These are phyloP conservation scores for Brassica carinata DNA, from an alignment of 345 rosid genomes.

Conservation along the genomic window DNA sequence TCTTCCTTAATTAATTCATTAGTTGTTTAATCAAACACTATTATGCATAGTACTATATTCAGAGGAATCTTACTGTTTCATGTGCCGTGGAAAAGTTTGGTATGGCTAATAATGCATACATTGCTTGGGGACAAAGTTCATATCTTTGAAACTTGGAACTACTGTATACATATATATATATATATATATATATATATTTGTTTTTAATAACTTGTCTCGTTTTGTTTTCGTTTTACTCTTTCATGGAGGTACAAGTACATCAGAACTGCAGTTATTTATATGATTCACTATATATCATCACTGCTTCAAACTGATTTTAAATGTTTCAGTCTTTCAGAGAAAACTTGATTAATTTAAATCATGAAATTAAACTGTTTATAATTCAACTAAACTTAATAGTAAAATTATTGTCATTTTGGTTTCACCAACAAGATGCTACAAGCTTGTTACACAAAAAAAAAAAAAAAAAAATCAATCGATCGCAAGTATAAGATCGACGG, in stretches of 20 bases:
- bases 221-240: neutral
- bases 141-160: conserved; percentile 28
- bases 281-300: neutral
- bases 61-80: conserved; percentile 34
- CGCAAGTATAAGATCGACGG: neutral
- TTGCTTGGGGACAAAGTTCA: conserved; percentile 42
- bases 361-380: neutral
- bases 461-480: neutral
- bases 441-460: neutral
- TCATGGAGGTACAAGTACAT: neutral
- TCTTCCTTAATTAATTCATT: conserved; percentile 17
- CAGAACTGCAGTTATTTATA: neutral
- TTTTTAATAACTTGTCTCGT: neutral
- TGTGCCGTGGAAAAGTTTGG: conserved; percentile 43
- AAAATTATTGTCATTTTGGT: neutral
- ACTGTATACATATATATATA: neutral
- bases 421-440: neutral
- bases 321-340: neutral
- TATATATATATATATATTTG: neutral
- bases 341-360: neutral
- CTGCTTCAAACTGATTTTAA: neutral
- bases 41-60: conserved; percentile 14
- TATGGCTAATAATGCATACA: conserved; percentile 32
- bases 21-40: conserved; percentile 6
- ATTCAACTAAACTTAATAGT: neutral